Conservation (phyloP, 2,329 filamentous ascomycete genomes). For the Mollisiaceae sp. region DNA sequence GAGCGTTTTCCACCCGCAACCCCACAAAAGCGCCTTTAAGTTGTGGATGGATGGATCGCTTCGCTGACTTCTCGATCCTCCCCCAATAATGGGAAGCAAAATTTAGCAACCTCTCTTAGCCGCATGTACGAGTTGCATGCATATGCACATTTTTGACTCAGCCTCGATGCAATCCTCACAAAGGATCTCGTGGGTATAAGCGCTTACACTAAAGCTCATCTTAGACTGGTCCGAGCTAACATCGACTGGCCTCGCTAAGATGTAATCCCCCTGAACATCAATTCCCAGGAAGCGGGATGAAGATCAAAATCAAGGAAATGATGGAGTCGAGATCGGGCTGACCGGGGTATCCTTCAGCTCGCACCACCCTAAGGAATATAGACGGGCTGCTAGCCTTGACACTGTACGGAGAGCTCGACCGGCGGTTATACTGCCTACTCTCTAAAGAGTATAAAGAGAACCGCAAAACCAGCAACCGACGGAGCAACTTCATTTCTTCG, state of each 20-base stretch:
- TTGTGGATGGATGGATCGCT: neutral
- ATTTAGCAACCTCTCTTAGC: neutral
- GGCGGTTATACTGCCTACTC: neutral
- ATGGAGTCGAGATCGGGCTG: neutral
- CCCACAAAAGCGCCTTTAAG: neutral
- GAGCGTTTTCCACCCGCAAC: neutral
- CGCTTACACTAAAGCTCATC: neutral
- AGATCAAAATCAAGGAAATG: neutral
- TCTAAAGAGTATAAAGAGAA: neutral
- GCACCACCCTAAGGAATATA: neutral
- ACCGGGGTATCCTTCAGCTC: neutral
- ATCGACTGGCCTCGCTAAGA: neutral
- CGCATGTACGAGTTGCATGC: neutral
- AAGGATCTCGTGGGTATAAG: neutral
- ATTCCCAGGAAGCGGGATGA: neutral
- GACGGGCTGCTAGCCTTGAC: neutral
- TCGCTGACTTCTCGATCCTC: neutral
- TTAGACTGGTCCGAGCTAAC: neutral
- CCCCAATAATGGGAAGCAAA: neutral
- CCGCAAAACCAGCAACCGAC: neutral
- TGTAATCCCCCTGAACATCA: neutral
- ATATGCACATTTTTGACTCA: neutral
- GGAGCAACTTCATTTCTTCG: neutral
- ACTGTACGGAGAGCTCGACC: neutral
- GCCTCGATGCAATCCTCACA: neutral